Conservation (phyloP, 2,329 filamentous ascomycete genomes). For the Epichloe amarillans region DNA sequence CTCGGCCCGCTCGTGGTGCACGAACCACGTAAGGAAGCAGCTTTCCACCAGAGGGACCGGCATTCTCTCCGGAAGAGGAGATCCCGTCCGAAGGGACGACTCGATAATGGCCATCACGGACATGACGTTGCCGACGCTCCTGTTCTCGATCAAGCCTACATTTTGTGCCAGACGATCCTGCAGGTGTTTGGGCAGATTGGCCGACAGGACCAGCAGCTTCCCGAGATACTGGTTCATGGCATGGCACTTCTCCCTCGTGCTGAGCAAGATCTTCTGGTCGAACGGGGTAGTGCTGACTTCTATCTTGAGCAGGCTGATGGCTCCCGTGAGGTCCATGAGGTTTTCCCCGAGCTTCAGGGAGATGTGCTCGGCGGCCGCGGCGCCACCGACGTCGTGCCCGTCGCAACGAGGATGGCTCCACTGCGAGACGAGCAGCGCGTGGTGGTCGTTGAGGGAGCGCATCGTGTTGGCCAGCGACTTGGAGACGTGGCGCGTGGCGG, state of each 20-base stretch:
- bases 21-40: constrained; percentile 15
- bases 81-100: constrained; percentile 32
- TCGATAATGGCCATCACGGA: constrained; percentile 32
- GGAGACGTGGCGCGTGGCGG: constrained; percentile 29
- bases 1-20: constrained; percentile 10
- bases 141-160: constrained; percentile 28
- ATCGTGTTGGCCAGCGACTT: constrained; percentile 31
- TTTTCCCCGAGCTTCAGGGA: constrained; percentile 18
- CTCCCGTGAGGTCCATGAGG: constrained; percentile 12
- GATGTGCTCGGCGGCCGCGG: constrained; percentile 14
- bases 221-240: constrained; percentile 21
- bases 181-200: constrained; percentile 24
- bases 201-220: constrained; percentile 19
- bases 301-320: constrained; percentile 16
- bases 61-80: constrained; percentile 32
- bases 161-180: constrained; percentile 24
- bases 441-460: constrained; percentile 31
- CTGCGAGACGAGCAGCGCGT: constrained; percentile 32
- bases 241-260: constrained; percentile 17
- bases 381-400: constrained; percentile 16
- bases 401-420: constrained; percentile 22
- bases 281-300: constrained; percentile 20
- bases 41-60: constrained; percentile 31
- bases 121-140: constrained; percentile 36
- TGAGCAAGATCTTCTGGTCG: constrained; percentile 17